Evolutionary conservation across 2,329 filamentous ascomycete genomes (phyloP).

Genomic region (Gaeumannomyces tritici): DNA sequence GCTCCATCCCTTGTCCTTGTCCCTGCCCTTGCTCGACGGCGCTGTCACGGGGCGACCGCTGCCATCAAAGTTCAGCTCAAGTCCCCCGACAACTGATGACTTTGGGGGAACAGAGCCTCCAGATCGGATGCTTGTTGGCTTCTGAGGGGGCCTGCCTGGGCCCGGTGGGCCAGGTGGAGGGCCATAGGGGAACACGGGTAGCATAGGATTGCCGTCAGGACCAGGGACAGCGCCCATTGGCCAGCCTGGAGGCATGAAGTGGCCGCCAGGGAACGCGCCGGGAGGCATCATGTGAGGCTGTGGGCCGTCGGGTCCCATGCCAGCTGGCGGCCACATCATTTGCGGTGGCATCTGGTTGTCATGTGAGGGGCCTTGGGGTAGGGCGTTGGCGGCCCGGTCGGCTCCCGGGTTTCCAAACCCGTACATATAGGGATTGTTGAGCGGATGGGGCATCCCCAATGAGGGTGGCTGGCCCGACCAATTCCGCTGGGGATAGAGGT

Average conservation of each 20-base stretch:
- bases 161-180: neutral
- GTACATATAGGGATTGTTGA: constrained; percentile 31
- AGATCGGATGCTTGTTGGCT: neutral
- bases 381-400: constrained; percentile 1
- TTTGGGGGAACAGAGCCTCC: neutral
- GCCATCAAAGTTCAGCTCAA: constrained; percentile 3
- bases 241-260: constrained; percentile 6
- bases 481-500: constrained; percentile 33
- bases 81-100: neutral
- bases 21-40: constrained; percentile 3
- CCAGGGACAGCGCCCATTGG: constrained; percentile 1
- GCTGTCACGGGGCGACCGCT: neutral
- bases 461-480: constrained; percentile 22
- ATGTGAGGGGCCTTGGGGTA: neutral
- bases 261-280: neutral
- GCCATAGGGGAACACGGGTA: neutral
- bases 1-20: constrained; percentile 12
- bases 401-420: constrained; percentile 20
- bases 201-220: neutral
- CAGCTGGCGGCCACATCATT: neutral
- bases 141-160: neutral
- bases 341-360: neutral
- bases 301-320: neutral
- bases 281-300: neutral
- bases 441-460: constrained; percentile 31